Conservation (phyloP, 2,329 filamentous ascomycete species). For the Lachnellula cervina region DNA sequence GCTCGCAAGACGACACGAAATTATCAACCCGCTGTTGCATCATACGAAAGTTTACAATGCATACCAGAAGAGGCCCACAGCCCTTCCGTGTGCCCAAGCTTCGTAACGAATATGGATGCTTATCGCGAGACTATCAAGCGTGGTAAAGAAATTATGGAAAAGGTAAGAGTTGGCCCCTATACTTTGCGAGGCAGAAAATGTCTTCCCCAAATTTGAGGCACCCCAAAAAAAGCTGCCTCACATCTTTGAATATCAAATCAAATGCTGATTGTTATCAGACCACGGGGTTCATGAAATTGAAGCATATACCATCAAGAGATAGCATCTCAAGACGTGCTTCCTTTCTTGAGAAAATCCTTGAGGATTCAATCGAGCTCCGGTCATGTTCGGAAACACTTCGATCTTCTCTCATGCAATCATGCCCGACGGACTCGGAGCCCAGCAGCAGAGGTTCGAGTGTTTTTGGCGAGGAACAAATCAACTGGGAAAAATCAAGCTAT, state of each 20-base stretch:
- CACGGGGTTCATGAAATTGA: neutral
- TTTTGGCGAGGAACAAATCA: neutral
- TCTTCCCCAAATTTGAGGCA: too few species aligned
- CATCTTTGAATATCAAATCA: too few species aligned
- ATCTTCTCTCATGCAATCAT: neutral
- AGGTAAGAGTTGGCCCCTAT: neutral
- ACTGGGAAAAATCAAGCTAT: neutral
- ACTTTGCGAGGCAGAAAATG: too few species aligned
- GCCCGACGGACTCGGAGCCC: neutral
- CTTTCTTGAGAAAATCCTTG: constrained; percentile 4
- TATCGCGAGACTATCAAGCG: neutral
- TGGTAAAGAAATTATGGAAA: neutral
- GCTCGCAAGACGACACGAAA: constrained; percentile 23
- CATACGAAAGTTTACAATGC: too few species aligned
- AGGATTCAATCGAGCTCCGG: constrained; percentile 8
- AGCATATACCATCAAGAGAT: neutral
- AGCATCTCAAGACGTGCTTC: neutral
- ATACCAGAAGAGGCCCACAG: too few species aligned
- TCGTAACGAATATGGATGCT: neutral
- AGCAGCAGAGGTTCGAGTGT: neutral
- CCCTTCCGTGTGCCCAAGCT: too few species aligned
- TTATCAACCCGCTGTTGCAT: neutral
- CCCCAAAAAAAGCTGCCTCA: too few species aligned
- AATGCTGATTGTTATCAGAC: neutral
- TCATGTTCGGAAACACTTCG: neutral